Conservation (phyloP, 1,284 basidiomycete species). For the Sphaerobolus stellatus region DNA sequence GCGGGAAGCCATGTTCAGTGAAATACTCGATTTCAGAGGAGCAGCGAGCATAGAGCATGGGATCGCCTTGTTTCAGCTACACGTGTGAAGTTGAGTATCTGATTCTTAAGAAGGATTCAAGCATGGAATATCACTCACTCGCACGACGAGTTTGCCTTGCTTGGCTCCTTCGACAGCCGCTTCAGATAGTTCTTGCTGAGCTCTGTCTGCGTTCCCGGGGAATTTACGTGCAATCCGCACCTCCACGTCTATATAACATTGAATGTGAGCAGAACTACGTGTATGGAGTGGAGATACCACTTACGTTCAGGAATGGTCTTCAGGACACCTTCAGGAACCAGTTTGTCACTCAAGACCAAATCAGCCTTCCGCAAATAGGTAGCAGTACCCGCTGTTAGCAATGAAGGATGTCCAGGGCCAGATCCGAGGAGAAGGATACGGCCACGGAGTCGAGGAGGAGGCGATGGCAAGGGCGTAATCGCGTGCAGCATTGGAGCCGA, state of each 20-base stretch:
- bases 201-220: slow-evolving; percentile 94
- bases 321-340: slow-evolving; percentile 91
- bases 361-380: slow-evolving; percentile 78
- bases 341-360: slow-evolving; percentile 91
- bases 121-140: slow-evolving; percentile 43
- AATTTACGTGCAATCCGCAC: slow-evolving; percentile 93
- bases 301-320: slow-evolving; percentile 72
- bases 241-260: slow-evolving; percentile 42
- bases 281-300: background rate
- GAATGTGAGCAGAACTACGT: background rate
- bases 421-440: slow-evolving; percentile 89
- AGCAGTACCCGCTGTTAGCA: slow-evolving; percentile 88
- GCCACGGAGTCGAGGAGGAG: slow-evolving; percentile 45
- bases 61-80: slow-evolving; percentile 95
- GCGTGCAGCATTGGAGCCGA: slow-evolving; percentile 20
- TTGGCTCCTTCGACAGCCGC: slow-evolving; percentile 80
- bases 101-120: background rate
- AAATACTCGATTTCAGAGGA: slow-evolving; percentile 95
- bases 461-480: slow-evolving; percentile 10
- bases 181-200: slow-evolving; percentile 92
- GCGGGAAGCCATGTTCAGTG: slow-evolving; percentile 79
- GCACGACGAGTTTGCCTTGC: slow-evolving; percentile 82
- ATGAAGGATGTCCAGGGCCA: slow-evolving; percentile 90
- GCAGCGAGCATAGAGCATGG: slow-evolving; percentile 90
- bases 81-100: slow-evolving; percentile 7